Conservation (phyloP, 2,329 filamentous ascomycete species). For the Ascochyta clinopodiicola region DNA sequence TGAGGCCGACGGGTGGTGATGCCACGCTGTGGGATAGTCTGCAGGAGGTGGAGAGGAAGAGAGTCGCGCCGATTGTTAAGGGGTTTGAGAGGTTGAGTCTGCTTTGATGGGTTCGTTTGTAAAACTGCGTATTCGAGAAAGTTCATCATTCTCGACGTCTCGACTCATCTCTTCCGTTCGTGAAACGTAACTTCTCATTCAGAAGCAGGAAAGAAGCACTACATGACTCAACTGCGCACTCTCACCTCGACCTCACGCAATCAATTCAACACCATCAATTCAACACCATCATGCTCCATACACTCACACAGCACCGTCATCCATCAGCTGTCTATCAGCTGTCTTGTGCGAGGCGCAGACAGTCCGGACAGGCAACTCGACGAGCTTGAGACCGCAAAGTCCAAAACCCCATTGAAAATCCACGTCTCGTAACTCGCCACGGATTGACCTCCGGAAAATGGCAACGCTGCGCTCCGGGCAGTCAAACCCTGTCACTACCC, state of each 20-base stretch:
- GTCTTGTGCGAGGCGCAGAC: background rate
- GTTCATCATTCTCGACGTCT: too few species aligned
- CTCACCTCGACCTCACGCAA: too few species aligned
- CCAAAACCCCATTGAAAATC: background rate
- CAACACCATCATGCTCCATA: too few species aligned
- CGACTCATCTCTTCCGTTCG: too few species aligned
- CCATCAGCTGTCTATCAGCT: too few species aligned
- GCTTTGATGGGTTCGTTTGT: constrained; percentile 8
- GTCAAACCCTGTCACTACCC: background rate
- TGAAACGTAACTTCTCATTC: too few species aligned
- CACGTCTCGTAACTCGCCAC: background rate
- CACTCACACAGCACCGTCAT: too few species aligned
- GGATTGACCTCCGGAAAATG: background rate
- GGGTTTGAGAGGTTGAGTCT: constrained; percentile 54
- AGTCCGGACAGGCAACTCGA: background rate
- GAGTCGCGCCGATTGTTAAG: constrained; percentile 61
- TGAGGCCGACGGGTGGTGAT: constrained; percentile 51
- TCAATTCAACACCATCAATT: too few species aligned
- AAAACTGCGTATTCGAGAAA: too few species aligned
- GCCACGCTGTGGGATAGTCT: constrained; percentile 56
- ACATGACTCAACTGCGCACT: too few species aligned
- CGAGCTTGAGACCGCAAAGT: too few species aligned
- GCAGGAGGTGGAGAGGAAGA: constrained; percentile 47
- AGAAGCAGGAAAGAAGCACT: too few species aligned
- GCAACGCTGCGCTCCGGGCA: background rate